Evolutionary conservation across 768 basidiomycete genomes (phyloP), one percentile per base, ranked within the genome.

Genomic region (Mycena maculata): DNA sequence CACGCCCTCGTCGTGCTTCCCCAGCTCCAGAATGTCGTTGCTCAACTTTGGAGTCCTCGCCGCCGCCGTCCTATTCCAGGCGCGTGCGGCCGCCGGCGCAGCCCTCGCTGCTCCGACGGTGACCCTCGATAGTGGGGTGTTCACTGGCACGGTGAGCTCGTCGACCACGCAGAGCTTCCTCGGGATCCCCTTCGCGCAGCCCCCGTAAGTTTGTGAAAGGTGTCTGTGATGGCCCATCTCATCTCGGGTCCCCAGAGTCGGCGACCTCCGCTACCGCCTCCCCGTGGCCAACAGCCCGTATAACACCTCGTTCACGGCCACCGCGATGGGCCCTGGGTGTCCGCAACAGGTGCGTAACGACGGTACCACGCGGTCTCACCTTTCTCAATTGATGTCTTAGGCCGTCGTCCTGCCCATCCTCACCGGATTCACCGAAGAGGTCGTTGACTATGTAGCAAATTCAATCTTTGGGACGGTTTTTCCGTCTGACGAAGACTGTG

Each of bases 291-390:
- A 81, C 25, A 56, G 74, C 0, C 69, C 81, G 18, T 86, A 86
- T 70, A 79, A 60, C 2, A 80, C 80, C 18, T 75, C 70, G 13
- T 72, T 80, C 49, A 73, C 73, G 33, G 86, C 82, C 7, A 82
- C 78, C 1, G 64, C 74, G 0, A 85, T 80, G 67, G 86, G 86
- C 0, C 78, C 79, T 12, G 76, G 84, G n/a, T 88, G 86, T 63
- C 84, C 84, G 5, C 84, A 86, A 53, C 83, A 85, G 65, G 72
- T 36, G 33, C 6, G 33, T n/a, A n/a, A n/a, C n/a, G n/a, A n/a
- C n/a, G n/a, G n/a, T 36, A 36, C 13, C 33, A 36, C 13, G 13
- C 33, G n/a, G n/a, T n/a, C n/a, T n/a, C 13, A 36, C 33, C 6
- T 36, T 36, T 36, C 33, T 7, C 33, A 36, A 36, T 36, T 36